Evolutionary conservation across 2,329 filamentous ascomycete genomes (phyloP).

Genomic region (Hysterium pulicare): DNA sequence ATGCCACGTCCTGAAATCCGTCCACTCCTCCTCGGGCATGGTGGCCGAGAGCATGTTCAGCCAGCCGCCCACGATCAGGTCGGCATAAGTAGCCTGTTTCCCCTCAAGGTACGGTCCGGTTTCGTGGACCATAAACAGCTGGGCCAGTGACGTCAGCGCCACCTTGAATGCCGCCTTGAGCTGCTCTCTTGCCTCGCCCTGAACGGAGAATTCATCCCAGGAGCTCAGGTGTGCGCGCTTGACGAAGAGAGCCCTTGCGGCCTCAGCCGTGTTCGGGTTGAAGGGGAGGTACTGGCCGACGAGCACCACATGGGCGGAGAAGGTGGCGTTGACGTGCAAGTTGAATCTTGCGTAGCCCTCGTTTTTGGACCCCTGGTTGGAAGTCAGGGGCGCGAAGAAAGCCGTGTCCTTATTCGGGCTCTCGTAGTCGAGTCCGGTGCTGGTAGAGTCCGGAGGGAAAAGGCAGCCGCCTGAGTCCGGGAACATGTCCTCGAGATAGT

Average conservation of each 20-base stretch:
- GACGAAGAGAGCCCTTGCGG: constrained; percentile 47
- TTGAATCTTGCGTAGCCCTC: constrained; percentile 48
- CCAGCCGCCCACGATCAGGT: constrained; percentile 58
- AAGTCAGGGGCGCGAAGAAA: constrained; percentile 35
- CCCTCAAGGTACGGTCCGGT: constrained; percentile 52
- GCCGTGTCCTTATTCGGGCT: constrained; percentile 23
- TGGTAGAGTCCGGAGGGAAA: constrained; percentile 42
- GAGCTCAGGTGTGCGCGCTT: constrained; percentile 42
- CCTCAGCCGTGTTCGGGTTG: constrained; percentile 48
- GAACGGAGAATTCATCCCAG: constrained; percentile 44
- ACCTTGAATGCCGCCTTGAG: constrained; percentile 40
- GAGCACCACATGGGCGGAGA: constrained; percentile 47
- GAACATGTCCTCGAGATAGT: constrained; percentile 55
- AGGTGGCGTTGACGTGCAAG: constrained; percentile 52
- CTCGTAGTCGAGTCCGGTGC: constrained; percentile 39
- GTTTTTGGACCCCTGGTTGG: constrained; percentile 36
- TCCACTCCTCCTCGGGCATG: constrained; percentile 48
- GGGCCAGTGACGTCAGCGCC: constrained; percentile 42
- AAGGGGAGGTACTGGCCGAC: constrained; percentile 46
- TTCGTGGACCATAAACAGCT: constrained; percentile 38
- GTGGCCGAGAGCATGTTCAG: constrained; percentile 45
- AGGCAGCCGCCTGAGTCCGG: constrained; percentile 48
- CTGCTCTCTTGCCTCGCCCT: constrained; percentile 40
- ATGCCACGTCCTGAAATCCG: constrained; percentile 48
- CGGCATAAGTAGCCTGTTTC: constrained; percentile 48